Conservation (phyloP, 1,139 yeast genomes). For the Zygoascus meyerae region DNA sequence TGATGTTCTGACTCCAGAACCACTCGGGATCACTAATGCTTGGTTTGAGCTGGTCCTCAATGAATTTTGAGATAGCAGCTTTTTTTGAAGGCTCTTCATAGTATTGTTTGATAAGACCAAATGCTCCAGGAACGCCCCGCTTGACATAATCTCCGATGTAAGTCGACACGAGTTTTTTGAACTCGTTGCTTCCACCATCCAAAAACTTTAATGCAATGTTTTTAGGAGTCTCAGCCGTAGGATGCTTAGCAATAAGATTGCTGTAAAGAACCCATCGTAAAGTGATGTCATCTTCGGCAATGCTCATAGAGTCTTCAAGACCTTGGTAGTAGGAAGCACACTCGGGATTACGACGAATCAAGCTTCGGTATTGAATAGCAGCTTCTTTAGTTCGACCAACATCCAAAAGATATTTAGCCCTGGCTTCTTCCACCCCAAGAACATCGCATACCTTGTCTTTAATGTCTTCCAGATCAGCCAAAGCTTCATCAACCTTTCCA, state of each 20-base stretch:
- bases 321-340: conserved; percentile 57
- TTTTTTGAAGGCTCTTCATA: conserved; percentile 51
- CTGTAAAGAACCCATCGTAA: conserved; percentile 45
- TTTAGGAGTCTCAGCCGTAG: conserved; percentile 75
- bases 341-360: conserved; percentile 85
- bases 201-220: conserved; percentile 73
- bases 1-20: conserved; percentile 74
- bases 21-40: conserved; percentile 45
- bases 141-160: conserved; percentile 60
- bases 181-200: conserved; percentile 41
- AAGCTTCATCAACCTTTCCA: conserved; percentile 61
- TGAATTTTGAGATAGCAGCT: conserved; percentile 48
- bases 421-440: conserved; percentile 56
- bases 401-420: conserved; percentile 53
- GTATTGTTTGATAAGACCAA: conserved; percentile 76
- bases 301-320: conserved; percentile 56
- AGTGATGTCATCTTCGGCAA: conserved; percentile 29
- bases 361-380: conserved; percentile 56
- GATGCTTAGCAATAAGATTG: conserved; percentile 63
- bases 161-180: conserved; percentile 42
- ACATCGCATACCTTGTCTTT: conserved; percentile 58
- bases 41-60: conserved; percentile 24
- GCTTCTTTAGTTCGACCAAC: conserved; percentile 53
- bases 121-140: conserved; percentile 87
- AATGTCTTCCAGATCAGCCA: conserved; percentile 49